Evolutionary conservation across 768 basidiomycete genomes (phyloP).

Genomic region (Lepiota brunneoincarnata): DNA sequence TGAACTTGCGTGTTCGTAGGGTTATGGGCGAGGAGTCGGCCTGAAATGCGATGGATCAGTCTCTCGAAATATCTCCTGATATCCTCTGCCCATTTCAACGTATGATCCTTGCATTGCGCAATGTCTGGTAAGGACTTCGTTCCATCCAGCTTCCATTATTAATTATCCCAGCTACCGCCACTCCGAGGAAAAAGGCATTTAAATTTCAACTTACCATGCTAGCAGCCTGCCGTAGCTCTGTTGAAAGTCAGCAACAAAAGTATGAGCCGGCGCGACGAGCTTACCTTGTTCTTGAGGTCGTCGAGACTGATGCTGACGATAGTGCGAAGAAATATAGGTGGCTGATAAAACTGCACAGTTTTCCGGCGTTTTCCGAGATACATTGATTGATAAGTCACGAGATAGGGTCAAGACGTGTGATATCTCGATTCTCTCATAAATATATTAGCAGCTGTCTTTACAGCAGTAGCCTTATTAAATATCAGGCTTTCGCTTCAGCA

Average conservation of each 20-base stretch:
- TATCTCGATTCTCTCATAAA: no score
- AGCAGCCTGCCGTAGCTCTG: constrained; percentile 21
- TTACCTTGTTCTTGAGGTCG: constrained; percentile 44
- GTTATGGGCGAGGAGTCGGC: constrained; percentile 86
- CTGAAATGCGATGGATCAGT: constrained; percentile 34
- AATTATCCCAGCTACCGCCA: background rate
- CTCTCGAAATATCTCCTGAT: background rate
- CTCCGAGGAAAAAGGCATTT: constrained; percentile 9
- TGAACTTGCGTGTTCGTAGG: constrained; percentile 97
- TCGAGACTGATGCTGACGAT: constrained; percentile 33
- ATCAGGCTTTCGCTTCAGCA: background rate
- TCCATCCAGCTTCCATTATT: background rate
- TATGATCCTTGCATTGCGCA: constrained; percentile 4
- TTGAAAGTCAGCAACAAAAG: constrained; percentile 2
- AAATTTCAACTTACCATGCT: constrained; percentile 33
- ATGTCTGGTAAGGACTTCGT: background rate
- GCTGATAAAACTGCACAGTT: constrained; percentile 41
- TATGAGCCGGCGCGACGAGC: constrained; percentile 8
- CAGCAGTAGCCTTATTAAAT: no score
- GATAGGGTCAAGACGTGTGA: no score
- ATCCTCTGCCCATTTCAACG: background rate
- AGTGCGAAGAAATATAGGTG: constrained; percentile 21
- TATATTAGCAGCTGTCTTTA: no score
- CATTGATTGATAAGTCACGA: background rate
- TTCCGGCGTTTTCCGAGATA: constrained; percentile 40